Evolutionary conservation across 2,329 filamentous ascomycete species (phyloP).

Genomic region (Xylaria multiplex): DNA sequence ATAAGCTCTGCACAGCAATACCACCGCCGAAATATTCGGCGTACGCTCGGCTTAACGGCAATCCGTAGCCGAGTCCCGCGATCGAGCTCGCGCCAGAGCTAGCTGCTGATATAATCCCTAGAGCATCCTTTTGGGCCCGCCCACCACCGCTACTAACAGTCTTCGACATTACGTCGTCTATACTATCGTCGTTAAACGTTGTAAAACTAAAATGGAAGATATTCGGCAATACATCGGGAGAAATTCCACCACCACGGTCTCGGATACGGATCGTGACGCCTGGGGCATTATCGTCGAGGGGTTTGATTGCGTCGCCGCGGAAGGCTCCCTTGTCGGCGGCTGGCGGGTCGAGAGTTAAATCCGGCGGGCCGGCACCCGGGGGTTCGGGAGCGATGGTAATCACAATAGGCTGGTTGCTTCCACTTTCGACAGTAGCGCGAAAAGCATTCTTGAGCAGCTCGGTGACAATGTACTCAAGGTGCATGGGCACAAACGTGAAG

Average conservation of each 20-base stretch:
- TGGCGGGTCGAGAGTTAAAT: constrained; percentile 51
- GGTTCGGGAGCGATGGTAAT: constrained; percentile 86
- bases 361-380: constrained; percentile 46
- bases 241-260: constrained; percentile 93
- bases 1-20: constrained; percentile 92
- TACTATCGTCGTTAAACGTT: constrained; percentile 80
- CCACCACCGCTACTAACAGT: constrained; percentile 55
- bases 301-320: constrained; percentile 61
- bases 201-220: constrained; percentile 99
- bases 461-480: constrained; percentile 96
- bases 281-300: constrained; percentile 73
- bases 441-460: constrained; percentile 98
- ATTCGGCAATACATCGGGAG: constrained; percentile 81
- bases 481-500: constrained; percentile 93
- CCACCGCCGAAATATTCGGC: constrained; percentile 98
- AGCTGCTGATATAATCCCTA: constrained; percentile 78
- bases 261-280: constrained; percentile 95
- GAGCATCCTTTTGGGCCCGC: constrained; percentile 68
- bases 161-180: constrained; percentile 54
- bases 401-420: constrained; percentile 82
- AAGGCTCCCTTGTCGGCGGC: constrained; percentile 55
- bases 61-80: constrained; percentile 89
- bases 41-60: constrained; percentile 91
- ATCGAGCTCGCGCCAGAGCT: constrained; percentile 83
- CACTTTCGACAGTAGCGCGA: constrained; percentile 89